Conservation (phyloP, 257 asterid genomes). For the Salvia hispanica region DNA sequence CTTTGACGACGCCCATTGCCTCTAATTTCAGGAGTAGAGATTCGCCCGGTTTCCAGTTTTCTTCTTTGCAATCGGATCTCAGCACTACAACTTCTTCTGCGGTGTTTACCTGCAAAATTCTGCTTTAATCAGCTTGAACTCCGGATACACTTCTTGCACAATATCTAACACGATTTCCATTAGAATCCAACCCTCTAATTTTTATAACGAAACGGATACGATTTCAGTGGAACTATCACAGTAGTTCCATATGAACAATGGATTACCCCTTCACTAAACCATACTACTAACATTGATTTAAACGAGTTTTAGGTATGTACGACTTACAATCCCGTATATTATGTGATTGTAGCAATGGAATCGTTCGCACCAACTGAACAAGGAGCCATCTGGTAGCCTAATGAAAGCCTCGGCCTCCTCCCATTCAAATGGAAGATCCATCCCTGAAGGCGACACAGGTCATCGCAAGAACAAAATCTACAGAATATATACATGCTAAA, state of each 20-base stretch:
- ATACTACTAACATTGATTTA: not conserved
- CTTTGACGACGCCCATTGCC: slow-evolving; percentile 63
- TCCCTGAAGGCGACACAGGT: slow-evolving; percentile 53
- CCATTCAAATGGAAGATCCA: slow-evolving; percentile 88
- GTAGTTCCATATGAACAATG: not conserved
- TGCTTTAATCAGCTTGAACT: slow-evolving; percentile 23
- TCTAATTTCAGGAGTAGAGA: slow-evolving; percentile 62
- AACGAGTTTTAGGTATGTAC: not conserved
- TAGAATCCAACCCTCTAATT: not conserved
- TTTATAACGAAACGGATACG: not conserved
- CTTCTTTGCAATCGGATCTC: slow-evolving; percentile 46
- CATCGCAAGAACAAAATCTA: slow-evolving; percentile 1
- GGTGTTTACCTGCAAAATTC: slow-evolving; percentile 59
- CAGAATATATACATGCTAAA: not conserved
- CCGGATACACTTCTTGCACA: too few relatives aligned
- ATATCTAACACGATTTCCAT: not conserved
- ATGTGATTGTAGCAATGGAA: slow-evolving; percentile 73
- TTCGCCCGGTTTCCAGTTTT: slow-evolving; percentile 71
- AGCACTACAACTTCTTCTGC: slow-evolving; percentile 42
- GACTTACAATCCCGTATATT: slow-evolving; percentile 73
- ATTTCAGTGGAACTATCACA: not conserved
- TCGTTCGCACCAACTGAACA: slow-evolving; percentile 96
- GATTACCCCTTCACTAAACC: slow-evolving; percentile 3
- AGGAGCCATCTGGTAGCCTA: slow-evolving; percentile 89
- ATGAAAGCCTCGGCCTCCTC: slow-evolving; percentile 81